Evolutionary conservation across 257 asterid species (phyloP).

Genomic region (Forsythia viridissima): DNA sequence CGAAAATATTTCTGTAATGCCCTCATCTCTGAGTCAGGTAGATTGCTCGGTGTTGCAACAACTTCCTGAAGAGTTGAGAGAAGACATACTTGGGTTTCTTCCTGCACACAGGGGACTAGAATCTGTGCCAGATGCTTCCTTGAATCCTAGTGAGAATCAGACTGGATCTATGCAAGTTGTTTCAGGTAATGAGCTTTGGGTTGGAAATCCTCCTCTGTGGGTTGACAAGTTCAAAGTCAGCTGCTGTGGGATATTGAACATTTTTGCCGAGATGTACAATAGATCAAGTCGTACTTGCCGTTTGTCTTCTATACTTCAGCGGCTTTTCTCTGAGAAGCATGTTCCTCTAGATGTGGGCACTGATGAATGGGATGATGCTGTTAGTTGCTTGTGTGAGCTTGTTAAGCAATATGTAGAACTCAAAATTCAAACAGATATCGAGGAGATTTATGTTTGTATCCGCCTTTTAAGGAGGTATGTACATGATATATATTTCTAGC

Average conservation of each 20-base stretch:
- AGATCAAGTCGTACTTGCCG: constrained; percentile 41
- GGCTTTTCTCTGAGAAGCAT: constrained; percentile 36
- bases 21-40: constrained; percentile 88
- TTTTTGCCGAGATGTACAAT: constrained; percentile 48
- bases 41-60: constrained; percentile 76
- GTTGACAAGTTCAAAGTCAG: constrained; percentile 58
- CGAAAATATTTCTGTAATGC: constrained; percentile 51
- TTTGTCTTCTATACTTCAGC: constrained; percentile 68
- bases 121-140: constrained; percentile 34
- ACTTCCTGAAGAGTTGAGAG: constrained; percentile 82
- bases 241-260: constrained; percentile 44
- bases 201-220: constrained; percentile 86
- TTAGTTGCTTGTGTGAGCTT: constrained; percentile 61
- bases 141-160: constrained; percentile 35
- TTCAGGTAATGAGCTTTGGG: constrained; percentile 58
- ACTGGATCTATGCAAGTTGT: constrained; percentile 30
- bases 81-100: constrained; percentile 70
- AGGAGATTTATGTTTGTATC: constrained; percentile 75
- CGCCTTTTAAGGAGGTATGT: constrained; percentile 72
- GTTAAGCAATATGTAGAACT: constrained; percentile 67
- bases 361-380: constrained; percentile 43
- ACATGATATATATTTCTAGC: not conserved
- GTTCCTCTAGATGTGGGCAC: constrained; percentile 27
- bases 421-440: constrained; percentile 72
- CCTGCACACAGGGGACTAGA: constrained; percentile 64